phyloP scores from a whole-genome alignment of 257 asterid species.

The Hygrophila difformis region DNA sequence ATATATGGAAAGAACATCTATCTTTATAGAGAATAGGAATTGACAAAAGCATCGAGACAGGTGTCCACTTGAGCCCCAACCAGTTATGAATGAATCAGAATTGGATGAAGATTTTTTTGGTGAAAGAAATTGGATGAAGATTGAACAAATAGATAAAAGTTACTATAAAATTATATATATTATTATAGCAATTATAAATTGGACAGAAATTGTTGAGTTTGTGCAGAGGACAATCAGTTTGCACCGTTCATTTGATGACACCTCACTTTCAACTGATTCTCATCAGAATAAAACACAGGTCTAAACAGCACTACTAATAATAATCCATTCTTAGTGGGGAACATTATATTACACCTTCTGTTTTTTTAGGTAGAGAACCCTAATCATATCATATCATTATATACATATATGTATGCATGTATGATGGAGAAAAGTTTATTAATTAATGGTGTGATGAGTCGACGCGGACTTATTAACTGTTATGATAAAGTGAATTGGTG shows the following conservation, averaged over 20 bases:
- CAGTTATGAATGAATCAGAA: background rate
- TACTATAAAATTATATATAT: too few relatives aligned
- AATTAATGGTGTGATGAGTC: too few relatives aligned
- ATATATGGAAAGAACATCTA: too few relatives aligned
- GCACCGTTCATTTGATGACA: constrained; percentile 13
- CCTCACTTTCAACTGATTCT: constrained; percentile 7
- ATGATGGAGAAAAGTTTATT: too few relatives aligned
- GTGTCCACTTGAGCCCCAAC: constrained; percentile 15
- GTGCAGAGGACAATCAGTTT: constrained; percentile 10
- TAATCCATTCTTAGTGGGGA: constrained; percentile 11
- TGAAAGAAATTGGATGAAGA: background rate
- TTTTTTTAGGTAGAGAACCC: background rate
- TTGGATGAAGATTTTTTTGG: background rate
- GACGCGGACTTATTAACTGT: too few relatives aligned
- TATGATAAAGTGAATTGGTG: too few relatives aligned
- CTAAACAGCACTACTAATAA: constrained; percentile 7
- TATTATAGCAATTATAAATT: too few relatives aligned
- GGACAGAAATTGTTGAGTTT: background rate
- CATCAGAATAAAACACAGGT: constrained; percentile 5
- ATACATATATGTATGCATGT: too few relatives aligned
- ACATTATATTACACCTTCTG: constrained; percentile 6
- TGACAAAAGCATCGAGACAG: constrained; percentile 11
- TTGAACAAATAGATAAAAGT: too few relatives aligned
- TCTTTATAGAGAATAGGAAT: too few relatives aligned
- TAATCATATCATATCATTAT: background rate